phyloP scores from a whole-genome alignment of 106 monocot genomes.

The Acorus calamus region DNA sequence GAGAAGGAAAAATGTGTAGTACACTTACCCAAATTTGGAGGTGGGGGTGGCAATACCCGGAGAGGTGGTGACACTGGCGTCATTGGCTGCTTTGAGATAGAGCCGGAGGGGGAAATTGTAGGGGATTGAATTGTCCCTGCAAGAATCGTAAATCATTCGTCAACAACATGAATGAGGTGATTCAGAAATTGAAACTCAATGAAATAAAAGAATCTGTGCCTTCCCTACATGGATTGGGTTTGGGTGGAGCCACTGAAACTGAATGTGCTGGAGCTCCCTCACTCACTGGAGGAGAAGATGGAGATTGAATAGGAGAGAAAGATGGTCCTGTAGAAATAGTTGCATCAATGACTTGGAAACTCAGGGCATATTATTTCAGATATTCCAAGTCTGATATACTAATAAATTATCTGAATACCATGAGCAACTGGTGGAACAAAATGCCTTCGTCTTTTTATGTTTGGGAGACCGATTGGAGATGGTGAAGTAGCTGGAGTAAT shows the following conservation, averaged over 20 bases:
- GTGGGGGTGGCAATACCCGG: conserved; percentile 65
- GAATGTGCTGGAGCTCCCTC: conserved; percentile 18
- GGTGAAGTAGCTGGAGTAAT: conserved; percentile 32
- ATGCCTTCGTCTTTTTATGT: conserved; percentile 10
- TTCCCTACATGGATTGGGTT: conserved; percentile 13
- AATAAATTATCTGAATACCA: conserved; percentile 7
- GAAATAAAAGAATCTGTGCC: background rate
- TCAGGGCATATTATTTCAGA: conserved; percentile 1
- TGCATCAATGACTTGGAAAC: background rate
- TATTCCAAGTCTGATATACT: conserved; percentile 12
- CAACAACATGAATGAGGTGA: background rate
- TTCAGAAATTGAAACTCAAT: background rate
- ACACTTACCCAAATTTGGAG: conserved; percentile 60
- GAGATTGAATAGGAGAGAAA: conserved; percentile 18
- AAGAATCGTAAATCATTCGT: conserved; percentile 1
- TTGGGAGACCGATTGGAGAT: conserved; percentile 13
- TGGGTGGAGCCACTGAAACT: conserved; percentile 18
- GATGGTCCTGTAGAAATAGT: conserved; percentile 19
- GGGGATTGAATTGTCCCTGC: conserved; percentile 43
- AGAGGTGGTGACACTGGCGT: conserved; percentile 22
- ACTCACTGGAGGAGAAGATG: conserved; percentile 19
- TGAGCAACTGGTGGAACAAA: conserved; percentile 22
- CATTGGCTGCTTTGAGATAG: conserved; percentile 14
- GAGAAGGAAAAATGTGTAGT: background rate
- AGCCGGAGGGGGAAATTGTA: conserved; percentile 28